Base-by-base conservation (phyloP, 2,329 filamentous ascomycete species). In the Botrytis porri region DNA sequence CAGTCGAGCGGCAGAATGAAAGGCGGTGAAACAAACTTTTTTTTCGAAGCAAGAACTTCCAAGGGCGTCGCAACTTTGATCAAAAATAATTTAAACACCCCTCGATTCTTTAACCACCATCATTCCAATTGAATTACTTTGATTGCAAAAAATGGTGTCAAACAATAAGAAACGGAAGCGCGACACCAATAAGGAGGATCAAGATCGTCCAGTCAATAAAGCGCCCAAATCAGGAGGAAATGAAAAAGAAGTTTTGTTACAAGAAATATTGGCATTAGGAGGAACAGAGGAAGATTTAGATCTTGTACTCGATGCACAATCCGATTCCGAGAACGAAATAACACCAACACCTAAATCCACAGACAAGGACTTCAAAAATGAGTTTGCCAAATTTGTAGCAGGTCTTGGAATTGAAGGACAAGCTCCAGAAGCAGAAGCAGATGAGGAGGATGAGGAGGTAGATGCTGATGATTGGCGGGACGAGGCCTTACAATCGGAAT, bases 231-330 rank as follows among this genome's bases (percentile, higher is more conserved):
- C 69, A 39, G 77, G 67, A 54, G 77, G 70, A 57, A 76, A 35
- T 63, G 73, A 41, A 39, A 69, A 69, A 39, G 75, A 76, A 32
- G 79, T 81, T 20, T 82, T 92, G 7, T 82, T 92, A 12, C 86
- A 88, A 72, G 90, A 92, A 78, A 92, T 92, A 75, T 84, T 86
- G 75, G 88, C 88, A 22, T 83, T 92, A 2, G 90, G 89, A 5
- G 90, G 90, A 22, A 88, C 90, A 70, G 88, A 92, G 80, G 85
- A 88, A 60, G 90, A 92, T 75, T 80, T 90, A 61, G 86, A 88
- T 51, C 84, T 92, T 48, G 86, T 92, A 70, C 86, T 85, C 60
- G 88, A 86, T 73, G 82, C 86, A 10, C 82, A 84, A 75, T 88
- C 86, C 2, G 85, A 86, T 72, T 85, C 86, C 66, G 84, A 83